Evolutionary conservation across 2,329 filamentous ascomycete genomes (phyloP).

Genomic region (Neospermospora avenae): DNA sequence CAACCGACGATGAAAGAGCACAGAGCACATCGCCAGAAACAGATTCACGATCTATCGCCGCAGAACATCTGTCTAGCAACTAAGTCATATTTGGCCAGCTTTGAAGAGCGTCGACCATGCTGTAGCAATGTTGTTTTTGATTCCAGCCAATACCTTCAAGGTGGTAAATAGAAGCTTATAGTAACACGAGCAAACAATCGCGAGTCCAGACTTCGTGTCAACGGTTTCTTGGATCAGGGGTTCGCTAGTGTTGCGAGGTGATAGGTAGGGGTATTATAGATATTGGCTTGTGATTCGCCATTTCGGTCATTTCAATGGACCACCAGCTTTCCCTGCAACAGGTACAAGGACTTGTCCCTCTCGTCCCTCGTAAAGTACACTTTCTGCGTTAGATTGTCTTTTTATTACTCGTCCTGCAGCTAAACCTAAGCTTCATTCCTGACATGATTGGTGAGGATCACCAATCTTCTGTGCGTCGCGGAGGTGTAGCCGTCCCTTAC

Average conservation of each 20-base stretch:
- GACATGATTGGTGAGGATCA: constrained; percentile 1
- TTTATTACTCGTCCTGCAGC: not conserved
- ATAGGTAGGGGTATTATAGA: constrained; percentile 1
- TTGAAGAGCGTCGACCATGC: not conserved
- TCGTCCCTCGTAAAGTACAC: not conserved
- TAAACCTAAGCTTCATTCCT: constrained; percentile 1
- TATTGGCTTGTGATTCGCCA: constrained; percentile 2
- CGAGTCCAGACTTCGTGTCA: not conserved
- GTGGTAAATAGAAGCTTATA: no score
- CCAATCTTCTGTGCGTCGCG: constrained; percentile 11
- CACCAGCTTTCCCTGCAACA: not conserved
- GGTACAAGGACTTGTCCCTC: not conserved
- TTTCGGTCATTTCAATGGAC: not conserved
- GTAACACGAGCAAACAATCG: not conserved
- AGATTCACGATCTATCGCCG: not conserved
- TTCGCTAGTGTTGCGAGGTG: not conserved
- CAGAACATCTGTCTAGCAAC: not conserved
- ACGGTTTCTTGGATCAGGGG: not conserved
- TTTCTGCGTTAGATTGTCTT: no score
- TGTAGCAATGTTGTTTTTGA: not conserved
- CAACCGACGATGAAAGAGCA: not conserved
- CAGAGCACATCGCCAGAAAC: not conserved
- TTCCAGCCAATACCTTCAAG: no score
- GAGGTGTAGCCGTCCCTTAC: constrained; percentile 6
- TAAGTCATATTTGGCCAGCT: not conserved